Evolutionary conservation across 805 yeast species (phyloP).

Genomic region (Wickerhamiella occidentalis): DNA sequence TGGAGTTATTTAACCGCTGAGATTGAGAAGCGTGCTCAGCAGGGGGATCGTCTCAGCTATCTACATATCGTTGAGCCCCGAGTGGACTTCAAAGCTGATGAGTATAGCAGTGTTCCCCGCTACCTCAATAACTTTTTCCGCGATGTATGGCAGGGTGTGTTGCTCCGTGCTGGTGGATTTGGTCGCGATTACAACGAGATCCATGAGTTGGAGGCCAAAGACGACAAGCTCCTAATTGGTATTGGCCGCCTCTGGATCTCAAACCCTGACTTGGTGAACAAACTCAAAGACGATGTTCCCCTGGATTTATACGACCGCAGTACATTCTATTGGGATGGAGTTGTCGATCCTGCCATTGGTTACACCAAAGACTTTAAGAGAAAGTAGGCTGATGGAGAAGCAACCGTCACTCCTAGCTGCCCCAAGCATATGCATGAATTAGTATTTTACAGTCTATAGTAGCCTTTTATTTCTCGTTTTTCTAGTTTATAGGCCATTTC

Average conservation of each 20-base stretch:
- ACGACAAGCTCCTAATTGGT: constrained; percentile 28
- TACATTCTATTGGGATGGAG: constrained; percentile 33
- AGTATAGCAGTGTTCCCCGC: neutral
- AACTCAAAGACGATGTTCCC: constrained; percentile 33
- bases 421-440: too few species aligned
- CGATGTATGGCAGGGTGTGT: constrained; percentile 19
- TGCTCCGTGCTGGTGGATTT: constrained; percentile 20
- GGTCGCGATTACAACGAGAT: constrained; percentile 14
- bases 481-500: too few species aligned
- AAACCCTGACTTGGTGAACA: constrained; percentile 44
- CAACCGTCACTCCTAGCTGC: too few species aligned
- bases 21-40: constrained; percentile 31
- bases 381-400: too few species aligned
- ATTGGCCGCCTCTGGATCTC: constrained; percentile 41
- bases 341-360: constrained; percentile 29
- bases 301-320: constrained; percentile 37
- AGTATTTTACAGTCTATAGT: too few species aligned
- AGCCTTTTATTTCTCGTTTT: too few species aligned
- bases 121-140: constrained; percentile 18
- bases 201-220: constrained; percentile 12
- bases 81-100: constrained; percentile 22
- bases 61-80: constrained; percentile 39
- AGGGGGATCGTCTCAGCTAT: constrained; percentile 33
- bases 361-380: constrained; percentile 23
- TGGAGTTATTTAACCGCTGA: constrained; percentile 34